Conservation (phyloP, 2,329 filamentous ascomycete genomes). For the Aspergillus novoparasiticus region DNA sequence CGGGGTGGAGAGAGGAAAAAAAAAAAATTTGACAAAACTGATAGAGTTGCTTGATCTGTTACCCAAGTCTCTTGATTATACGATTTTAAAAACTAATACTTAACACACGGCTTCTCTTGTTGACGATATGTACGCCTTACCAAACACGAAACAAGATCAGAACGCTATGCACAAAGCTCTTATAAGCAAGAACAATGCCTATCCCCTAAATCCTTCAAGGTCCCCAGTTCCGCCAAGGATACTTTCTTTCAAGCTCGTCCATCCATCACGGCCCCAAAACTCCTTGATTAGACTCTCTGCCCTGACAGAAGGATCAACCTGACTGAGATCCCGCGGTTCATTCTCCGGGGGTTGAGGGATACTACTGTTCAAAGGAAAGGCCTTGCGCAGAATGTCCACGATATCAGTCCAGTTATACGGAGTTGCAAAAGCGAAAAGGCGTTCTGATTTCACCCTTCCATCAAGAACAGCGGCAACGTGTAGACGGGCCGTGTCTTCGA, state of each 20-base stretch:
- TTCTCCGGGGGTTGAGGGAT: background rate
- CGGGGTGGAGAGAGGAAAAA: no score
- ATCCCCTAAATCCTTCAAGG: background rate
- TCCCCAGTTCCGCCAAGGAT: background rate
- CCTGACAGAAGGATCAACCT: background rate
- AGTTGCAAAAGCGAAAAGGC: constrained; percentile 57
- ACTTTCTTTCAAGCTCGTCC: background rate
- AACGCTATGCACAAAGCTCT: background rate
- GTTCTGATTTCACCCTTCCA: constrained; percentile 48
- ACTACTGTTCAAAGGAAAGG: background rate
- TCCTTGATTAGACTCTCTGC: background rate
- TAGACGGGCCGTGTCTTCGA: constrained; percentile 53
- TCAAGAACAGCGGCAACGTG: constrained; percentile 57
- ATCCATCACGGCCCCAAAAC: background rate
- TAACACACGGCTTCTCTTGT: no score
- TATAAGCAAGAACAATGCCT: background rate
- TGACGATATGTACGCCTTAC: no score
- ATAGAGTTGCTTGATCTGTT: no score
- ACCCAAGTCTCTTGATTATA: no score
- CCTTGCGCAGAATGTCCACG: background rate
- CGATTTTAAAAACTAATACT: no score
- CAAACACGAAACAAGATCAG: no score
- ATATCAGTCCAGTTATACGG: constrained; percentile 50
- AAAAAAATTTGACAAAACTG: no score
- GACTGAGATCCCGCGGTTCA: background rate